Base-by-base conservation (phyloP, 371 early-diverging fungal species). In the Zancudomyces culisetae region DNA sequence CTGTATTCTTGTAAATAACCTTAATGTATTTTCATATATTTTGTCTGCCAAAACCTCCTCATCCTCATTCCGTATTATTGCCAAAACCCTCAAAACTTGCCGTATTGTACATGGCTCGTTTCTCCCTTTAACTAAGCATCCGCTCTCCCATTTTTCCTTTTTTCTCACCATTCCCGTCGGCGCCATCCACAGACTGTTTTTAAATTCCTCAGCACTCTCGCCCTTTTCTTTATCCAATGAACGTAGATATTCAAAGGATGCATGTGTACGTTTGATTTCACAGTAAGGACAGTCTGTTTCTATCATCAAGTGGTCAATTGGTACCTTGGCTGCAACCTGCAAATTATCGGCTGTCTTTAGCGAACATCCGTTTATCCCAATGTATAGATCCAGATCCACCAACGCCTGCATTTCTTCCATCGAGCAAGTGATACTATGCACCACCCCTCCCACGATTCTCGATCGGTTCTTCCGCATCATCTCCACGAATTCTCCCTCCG, bases 241-340 rank as follows among this genome's bases (percentile, higher is more conserved):
- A 13, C 24, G 56, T 30, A 84, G 56, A 54, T 79, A 73, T 48
- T 72, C 64, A 60, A 65, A 72, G 1, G 87, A 82, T 2, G 87
- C 86, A 60, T 93, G 93, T 0, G 88, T 87, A 4, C 84, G 81
- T 42, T 88, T 72, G 55, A 95, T 86, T 51, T 87, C 90, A 63
- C 98, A 98, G 80, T 88, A 93, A 12, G 94, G 94, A 4, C 83
- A 86, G 73, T 92, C 93, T 60, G 98, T 97, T 68, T 97, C 99
- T 45, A 98, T 55, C 78, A 98, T 75, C 18, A 98, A 56, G 28
- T 71, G 65, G 26, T 93, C 83, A 30, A 78, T 53, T 12, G 98
- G 97, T 22, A 98, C 78, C n/a, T 62, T 62, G 51, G 73, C 75
- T 3, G 86, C 80, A 0, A 86, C 83, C 1, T 80, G 72, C 2